Percentiles rank a stretch among this genome's conserved stretches.
Evolutionary conservation across 208 protist genomes (phyloP).

Genomic region (Acanthamoeba triangularis): DNA sequence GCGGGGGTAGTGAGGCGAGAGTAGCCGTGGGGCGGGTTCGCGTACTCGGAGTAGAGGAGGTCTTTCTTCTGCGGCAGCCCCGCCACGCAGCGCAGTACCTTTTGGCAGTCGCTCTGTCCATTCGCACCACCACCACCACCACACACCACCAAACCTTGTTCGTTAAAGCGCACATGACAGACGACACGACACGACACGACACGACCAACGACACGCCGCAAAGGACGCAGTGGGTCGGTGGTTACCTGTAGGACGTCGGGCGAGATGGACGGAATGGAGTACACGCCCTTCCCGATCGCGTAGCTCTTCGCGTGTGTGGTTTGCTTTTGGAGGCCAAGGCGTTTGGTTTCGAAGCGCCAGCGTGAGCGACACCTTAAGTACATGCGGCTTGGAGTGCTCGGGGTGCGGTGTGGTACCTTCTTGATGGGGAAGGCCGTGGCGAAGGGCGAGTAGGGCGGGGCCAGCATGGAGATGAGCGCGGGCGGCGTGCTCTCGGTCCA

Average conservation of each 20-base stretch:
- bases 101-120: constrained; percentile 38
- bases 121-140: no score
- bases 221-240: neutral
- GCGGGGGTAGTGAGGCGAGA: neutral
- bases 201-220: no score
- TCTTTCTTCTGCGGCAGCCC: constrained; percentile 44
- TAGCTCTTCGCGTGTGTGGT: constrained; percentile 40
- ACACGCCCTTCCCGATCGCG: constrained; percentile 66
- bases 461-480: neutral
- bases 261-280: constrained; percentile 37
- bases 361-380: neutral
- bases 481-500: neutral
- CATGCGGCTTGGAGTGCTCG: no score
- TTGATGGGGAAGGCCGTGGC: constrained; percentile 48
- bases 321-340: neutral
- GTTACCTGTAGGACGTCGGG: constrained; percentile 2
- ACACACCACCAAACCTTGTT: no score
- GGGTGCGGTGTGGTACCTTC: neutral
- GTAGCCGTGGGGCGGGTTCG: neutral
- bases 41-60: constrained; percentile 47
- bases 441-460: constrained; percentile 36
- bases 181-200: no score
- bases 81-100: constrained; percentile 20
- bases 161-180: neutral
- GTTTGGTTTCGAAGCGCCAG: neutral